Conservation (phyloP, 2,329 filamentous ascomycete species). For the Aspergillus hortae region DNA sequence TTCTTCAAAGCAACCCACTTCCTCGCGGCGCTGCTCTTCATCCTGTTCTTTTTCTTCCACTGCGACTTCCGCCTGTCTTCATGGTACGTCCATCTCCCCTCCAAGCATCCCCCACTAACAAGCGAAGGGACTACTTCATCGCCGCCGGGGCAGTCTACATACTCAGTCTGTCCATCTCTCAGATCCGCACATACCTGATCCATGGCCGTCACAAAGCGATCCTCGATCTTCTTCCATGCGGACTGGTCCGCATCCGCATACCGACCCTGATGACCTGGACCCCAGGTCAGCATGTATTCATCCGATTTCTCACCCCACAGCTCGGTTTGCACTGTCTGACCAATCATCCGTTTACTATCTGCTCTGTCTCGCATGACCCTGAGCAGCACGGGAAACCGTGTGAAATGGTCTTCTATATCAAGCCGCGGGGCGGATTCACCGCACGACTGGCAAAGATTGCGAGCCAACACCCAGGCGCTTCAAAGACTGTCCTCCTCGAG, state of each 20-base stretch:
- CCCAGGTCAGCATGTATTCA: conserved; percentile 54
- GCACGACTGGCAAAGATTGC: conserved; percentile 43
- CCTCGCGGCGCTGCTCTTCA: conserved; percentile 51
- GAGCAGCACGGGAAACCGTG: conserved; percentile 15
- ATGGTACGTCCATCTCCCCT: conserved; percentile 35
- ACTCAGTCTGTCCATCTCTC: conserved; percentile 44
- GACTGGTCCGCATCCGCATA: conserved; percentile 44
- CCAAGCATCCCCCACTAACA: background rate
- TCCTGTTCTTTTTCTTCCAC: conserved; percentile 60
- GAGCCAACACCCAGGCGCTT: conserved; percentile 29
- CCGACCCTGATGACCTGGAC: conserved; percentile 46
- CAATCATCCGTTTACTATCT: conserved; percentile 55
- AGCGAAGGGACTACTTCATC: conserved; percentile 57
- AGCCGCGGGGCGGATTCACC: conserved; percentile 50
- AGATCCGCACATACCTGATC: conserved; percentile 48
- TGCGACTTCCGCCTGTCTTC: conserved; percentile 55
- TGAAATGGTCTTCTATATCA: conserved; percentile 54
- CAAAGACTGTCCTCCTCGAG: conserved; percentile 51
- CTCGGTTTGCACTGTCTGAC: conserved; percentile 44
- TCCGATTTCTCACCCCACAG: conserved; percentile 43
- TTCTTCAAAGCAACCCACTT: conserved; percentile 60
- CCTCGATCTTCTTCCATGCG: conserved; percentile 39
- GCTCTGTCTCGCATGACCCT: conserved; percentile 41
- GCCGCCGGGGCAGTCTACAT: conserved; percentile 53
- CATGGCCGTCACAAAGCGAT: conserved; percentile 48